Base-by-base conservation (phyloP, 176 grass and related monocot genomes). In the Juncus effusus region DNA sequence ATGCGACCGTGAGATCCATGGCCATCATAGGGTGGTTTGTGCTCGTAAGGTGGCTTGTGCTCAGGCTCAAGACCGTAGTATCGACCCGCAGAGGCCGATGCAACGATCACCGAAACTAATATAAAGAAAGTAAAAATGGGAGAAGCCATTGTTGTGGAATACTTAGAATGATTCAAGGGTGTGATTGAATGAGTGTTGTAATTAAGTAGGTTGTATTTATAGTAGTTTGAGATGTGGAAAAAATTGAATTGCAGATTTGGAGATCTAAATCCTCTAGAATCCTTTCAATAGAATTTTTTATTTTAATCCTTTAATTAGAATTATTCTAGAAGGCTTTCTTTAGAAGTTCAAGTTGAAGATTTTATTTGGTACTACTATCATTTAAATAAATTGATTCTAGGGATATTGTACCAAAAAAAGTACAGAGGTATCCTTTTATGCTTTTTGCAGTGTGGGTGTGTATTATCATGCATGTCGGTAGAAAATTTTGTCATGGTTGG, bases 91-190 rank as follows among this genome's bases (percentile, higher is more conserved):
- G 44, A 8, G 3, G 39, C 39, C 13, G 19, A 55, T 10, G 10
- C 72, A 3, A 13, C 62, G 19, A 28, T 28, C 36, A 64, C 7
- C 40, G 62, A 13, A 54, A 42, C 61, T 42, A 61, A 41, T 51
- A 75, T 10, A 7, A 75, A 63, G 19, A 61, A 63, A 42, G 14
- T 12, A 41, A 11, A 75, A 63, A 49, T 3, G 3, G 47, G 53
- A 64, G 57, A 63, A 4, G 45, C n/a, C 72, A 75, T 75, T 63
- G 15, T 10, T 50, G 37, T 62, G 56, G 15, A 15, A 1, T 4
- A 28, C 68, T 40, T 8, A 60, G 9, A 6, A 28, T 28, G 19
- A 28, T 28, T 28, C 19, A 28, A 28, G 49, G 44, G 7, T 41
- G 49, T 59, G 38, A 41, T 41, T 45, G 28, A 73, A 13, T 36